Base-by-base conservation (phyloP, 2,329 filamentous ascomycete species). In the Capronia epimyces region DNA sequence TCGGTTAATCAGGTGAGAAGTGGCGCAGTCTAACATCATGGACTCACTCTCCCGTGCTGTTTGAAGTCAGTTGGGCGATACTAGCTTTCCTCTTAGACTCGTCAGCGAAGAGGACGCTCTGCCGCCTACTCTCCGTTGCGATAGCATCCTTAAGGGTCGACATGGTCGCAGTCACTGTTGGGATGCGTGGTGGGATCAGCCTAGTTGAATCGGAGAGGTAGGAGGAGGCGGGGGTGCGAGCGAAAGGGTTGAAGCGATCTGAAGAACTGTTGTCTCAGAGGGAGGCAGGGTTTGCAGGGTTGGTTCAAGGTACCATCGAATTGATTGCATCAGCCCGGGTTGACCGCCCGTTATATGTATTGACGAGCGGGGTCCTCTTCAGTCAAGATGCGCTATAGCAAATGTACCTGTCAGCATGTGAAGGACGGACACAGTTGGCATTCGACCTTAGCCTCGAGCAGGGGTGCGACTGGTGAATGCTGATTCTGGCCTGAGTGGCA, bases 21-120 rank as follows among this genome's bases (percentile, higher is more conserved):
- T 37, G 18, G 20, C 15, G 13, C 5, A 9, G 18, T 1, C 16
- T 9, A 29, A 2, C 6, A 37, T 10, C 18, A 20, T 24, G 16
- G 37, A 61, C 65, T 53, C 48, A 67, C 65, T 67, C 64, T 62
- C 65, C 65, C 43, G 60, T 64, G n/a, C 57, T 46, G 50, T 67
- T 67, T 7, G 62, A 56, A n/a, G 63, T 64, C 54, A 66, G 50
- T 32, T 59, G 57, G 9, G 56, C 60, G 18, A 66, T 50, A 43
- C 63, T 65, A 13, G 46, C 50, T 43, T 59, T 61, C 40, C 57
- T 45, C 50, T 43, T 53, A 40, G n/a, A n/a, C 36, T 58, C 57
- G 24, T 60, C 57, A 8, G 27, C 50, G 44, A 50, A 50, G 29
- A 59, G 41, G 25, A 59, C 46, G 21, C 54, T 57, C 2, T 31